Evolutionary conservation across 768 basidiomycete genomes (phyloP).

Genomic region (Gloeostereum incarnatum): DNA sequence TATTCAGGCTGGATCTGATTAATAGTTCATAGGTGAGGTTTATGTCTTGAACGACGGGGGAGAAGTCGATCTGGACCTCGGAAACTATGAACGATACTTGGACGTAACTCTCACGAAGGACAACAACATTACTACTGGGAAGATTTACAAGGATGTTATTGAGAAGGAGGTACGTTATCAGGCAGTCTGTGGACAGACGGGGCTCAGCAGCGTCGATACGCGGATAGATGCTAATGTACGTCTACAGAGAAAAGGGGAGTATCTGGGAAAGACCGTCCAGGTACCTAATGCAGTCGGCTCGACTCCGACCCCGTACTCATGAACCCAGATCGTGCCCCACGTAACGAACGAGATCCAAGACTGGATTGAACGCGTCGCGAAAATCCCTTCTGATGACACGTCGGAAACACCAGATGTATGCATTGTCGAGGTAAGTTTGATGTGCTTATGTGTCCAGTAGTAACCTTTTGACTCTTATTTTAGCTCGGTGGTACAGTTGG

Average conservation of each 20-base stretch:
- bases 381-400: constrained; percentile 91
- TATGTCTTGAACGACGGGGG: constrained; percentile 98
- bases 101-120: constrained; percentile 89
- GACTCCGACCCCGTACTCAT: background rate
- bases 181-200: constrained; percentile 4
- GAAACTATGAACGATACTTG: constrained; percentile 97
- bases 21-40: constrained; percentile 79
- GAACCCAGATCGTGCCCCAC: constrained; percentile 80
- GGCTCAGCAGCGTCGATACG: too few species aligned
- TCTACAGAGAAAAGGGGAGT: constrained; percentile 69
- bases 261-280: constrained; percentile 96
- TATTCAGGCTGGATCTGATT: constrained; percentile 10
- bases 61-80: constrained; percentile 95
- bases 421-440: constrained; percentile 74
- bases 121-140: constrained; percentile 98
- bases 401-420: constrained; percentile 92
- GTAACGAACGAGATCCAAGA: constrained; percentile 96
- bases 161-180: constrained; percentile 76
- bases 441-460: constrained; percentile 1
- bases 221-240: constrained; percentile 1
- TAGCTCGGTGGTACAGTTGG: constrained; percentile 97
- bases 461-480: background rate
- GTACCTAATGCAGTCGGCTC: constrained; percentile 28
- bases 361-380: constrained; percentile 94
- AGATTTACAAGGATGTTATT: constrained; percentile 95